Evolutionary conservation across 2,329 filamentous ascomycete genomes (phyloP).

Genomic region (Berkeleyomyces rouxiae): DNA sequence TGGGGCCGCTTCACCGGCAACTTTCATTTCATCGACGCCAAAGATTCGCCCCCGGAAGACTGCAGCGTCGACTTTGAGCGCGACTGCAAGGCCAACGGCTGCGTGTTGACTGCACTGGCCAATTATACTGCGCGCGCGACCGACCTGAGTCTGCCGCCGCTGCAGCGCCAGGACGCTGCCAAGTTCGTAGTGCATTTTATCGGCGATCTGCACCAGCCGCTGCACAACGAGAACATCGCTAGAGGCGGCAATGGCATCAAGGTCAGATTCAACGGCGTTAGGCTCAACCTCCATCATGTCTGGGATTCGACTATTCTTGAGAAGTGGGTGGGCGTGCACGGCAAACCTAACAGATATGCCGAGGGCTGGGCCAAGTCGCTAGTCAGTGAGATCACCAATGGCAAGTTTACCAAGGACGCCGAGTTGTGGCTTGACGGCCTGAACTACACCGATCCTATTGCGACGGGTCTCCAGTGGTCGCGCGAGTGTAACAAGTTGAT

Average conservation of each 20-base stretch:
- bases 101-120: constrained; percentile 41
- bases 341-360: constrained; percentile 34
- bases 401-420: constrained; percentile 35
- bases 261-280: constrained; percentile 40
- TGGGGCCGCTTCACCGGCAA: constrained; percentile 44
- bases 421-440: constrained; percentile 40
- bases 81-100: constrained; percentile 46
- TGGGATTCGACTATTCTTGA: constrained; percentile 59
- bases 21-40: constrained; percentile 55
- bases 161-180: constrained; percentile 39
- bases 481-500: constrained; percentile 45
- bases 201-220: constrained; percentile 52
- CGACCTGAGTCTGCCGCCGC: constrained; percentile 27
- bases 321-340: constrained; percentile 41
- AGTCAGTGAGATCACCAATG: constrained; percentile 34
- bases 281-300: constrained; percentile 52
- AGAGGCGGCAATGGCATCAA: constrained; percentile 52
- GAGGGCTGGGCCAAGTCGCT: constrained; percentile 40
- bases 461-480: constrained; percentile 47
- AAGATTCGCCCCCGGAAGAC: constrained; percentile 40
- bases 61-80: constrained; percentile 42
- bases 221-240: constrained; percentile 47
- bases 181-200: constrained; percentile 55
- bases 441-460: constrained; percentile 34
- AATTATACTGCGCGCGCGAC: constrained; percentile 43